Evolutionary conservation across 768 basidiomycete species (phyloP), one percentile per base, ranked within the genome.

Genomic region (Pisolithus sp.): DNA sequence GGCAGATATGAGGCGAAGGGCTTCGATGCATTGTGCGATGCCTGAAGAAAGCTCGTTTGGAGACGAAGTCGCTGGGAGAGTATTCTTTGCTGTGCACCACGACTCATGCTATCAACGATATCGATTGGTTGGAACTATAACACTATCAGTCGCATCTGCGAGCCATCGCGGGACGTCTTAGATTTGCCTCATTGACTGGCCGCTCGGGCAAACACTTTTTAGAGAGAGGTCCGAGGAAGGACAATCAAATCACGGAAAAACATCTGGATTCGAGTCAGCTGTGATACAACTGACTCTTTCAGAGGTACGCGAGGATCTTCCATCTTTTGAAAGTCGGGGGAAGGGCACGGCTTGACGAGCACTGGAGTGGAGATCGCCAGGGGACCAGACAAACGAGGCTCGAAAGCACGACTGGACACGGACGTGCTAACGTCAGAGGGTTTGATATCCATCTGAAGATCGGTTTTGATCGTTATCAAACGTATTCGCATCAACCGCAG

Each of bases 221-320:
- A 26, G 38, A 26, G 39, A 18, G 73, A 68, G 5, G 77, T 68
- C 78, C 78, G 79, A 1, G 78, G 78, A 15, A 79, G 67, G 5
- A 59, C 58, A 28, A 73, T 66, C 30, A 79, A 47, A n/a, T 68
- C 64, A 9, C 62, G 62, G 17, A 75, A 50, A 49, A 77, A 68
- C 34, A 68, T 60, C 10, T 66, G 61, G 12, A 73, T 42, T 13
- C 73, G 71, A 2, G 58, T 58, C 26, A 77, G 43, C 39, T 76
- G 75, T 59, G 53, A 67, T 15, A 62, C 56, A 23, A 67, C 56
- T 12, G 67, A 69, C 41, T 68, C 65, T 7, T 66, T 61, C 0
- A 74, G 69, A 0, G 62, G 66, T n/a, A n/a, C n/a, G n/a, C n/a
- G n/a, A n/a, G n/a, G n/a, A n/a, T n/a, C n/a, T n/a, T n/a, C n/a